Percentiles rank a stretch among this genome's conserved stretches.
Evolutionary conservation across 768 basidiomycete species (phyloP).

Genomic region (Xerocomellus intermedius): DNA sequence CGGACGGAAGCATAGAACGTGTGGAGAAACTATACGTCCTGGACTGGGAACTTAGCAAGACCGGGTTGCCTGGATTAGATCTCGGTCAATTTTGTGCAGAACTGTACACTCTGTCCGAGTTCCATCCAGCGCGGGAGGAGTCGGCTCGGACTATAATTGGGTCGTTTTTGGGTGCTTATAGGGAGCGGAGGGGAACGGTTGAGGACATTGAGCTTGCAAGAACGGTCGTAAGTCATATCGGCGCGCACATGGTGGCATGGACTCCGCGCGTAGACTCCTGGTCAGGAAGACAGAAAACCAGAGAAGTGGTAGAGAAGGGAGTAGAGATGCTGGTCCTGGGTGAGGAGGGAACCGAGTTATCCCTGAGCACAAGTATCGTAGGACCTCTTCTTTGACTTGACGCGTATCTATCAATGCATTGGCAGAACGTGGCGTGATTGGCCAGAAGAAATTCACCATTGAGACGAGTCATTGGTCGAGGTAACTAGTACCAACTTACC

Average conservation of each 20-base stretch:
- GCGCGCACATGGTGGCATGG: conserved; percentile 52
- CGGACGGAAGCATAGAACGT: conserved; percentile 21
- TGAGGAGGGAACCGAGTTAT: conserved; percentile 25
- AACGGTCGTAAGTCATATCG: conserved; percentile 46
- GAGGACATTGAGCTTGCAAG: conserved; percentile 32
- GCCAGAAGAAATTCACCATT: neutral
- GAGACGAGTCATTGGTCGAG: neutral
- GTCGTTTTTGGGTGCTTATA: conserved; percentile 49
- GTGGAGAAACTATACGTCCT: conserved; percentile 48
- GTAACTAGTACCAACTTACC: neutral
- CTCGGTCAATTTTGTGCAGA: conserved; percentile 67
- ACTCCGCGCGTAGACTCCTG: conserved; percentile 48
- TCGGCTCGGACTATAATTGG: conserved; percentile 37
- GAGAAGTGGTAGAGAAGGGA: conserved; percentile 51
- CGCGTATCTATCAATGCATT: neutral
- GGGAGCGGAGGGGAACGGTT: conserved; percentile 15
- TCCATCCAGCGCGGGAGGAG: conserved; percentile 40
- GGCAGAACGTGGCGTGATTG: neutral
- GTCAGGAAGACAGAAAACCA: conserved; percentile 47
- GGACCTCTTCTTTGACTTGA: conserved; percentile 18
- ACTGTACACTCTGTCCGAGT: conserved; percentile 48
- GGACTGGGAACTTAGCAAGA: conserved; percentile 66
- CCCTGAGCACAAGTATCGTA: conserved; percentile 31
- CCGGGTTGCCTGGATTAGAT: conserved; percentile 57
- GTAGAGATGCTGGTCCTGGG: conserved; percentile 42